Base-by-base conservation (phyloP, 2,329 filamentous ascomycete genomes). In the Monilinia vaccinii-corymbosi region DNA sequence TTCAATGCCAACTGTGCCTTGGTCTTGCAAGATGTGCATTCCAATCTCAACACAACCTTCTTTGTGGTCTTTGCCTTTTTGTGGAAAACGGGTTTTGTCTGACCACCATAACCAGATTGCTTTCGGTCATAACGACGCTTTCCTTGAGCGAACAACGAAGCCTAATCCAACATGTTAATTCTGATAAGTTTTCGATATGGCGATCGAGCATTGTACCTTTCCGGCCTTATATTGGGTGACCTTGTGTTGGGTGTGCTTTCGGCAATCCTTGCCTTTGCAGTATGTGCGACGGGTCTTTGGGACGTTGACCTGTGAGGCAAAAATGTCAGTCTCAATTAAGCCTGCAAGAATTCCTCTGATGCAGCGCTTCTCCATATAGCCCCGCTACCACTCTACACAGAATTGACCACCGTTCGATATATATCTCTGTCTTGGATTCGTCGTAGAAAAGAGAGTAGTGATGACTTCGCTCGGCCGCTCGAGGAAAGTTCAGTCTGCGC, bases 31-130 rank as follows among this genome's bases (percentile, higher is more conserved):
- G 81, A 78, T 75, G 91, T 93, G 85, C 94, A 99, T 80, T 99
- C 94, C 79, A 99, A 82, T 83, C 94, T 87, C 79, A 99, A 83
- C 75, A 99, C 95, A 73, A 99, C 89, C 88, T 99, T 99, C 90
- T 99, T 99, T 77, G 94, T 99, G 72, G 94, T 99, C 89, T 99
- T 99, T 71, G 94, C 94, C 84, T 97, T 97, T 88, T 97, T 99
- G 90, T 97, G 94, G 89, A 97, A 99, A 76, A 99, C 92, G 73
- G 95, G 94, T 84, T 99, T 99, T 75, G 94, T 99, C 84, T 99
- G 94, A 92, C 94, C 94, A 90, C 94, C 94, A 77, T 97, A 97
- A 89, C 93, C 93, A 78, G 88, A 91, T 84, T 97, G 93, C 85
- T 97, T 97, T 77, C 91, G 86, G 82, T 96, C 91, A 83, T 97